Base-by-base conservation (phyloP, 1,139 yeast species). In the Yamadazyma spencermartinsiae region DNA sequence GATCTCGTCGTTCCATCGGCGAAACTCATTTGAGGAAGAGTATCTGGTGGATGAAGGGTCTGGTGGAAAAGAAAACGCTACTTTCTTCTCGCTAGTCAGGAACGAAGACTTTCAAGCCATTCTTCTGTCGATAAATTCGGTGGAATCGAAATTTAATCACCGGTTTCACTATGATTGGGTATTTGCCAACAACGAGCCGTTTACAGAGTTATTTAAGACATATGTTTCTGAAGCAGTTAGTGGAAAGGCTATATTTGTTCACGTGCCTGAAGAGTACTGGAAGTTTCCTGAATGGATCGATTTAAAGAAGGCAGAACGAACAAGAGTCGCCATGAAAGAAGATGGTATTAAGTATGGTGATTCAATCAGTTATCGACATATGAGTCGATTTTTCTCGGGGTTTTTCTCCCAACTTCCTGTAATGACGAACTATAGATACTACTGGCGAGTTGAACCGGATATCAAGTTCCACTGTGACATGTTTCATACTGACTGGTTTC, bases 381-480 rank as follows among this genome's bases (percentile, higher is more conserved):
- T 76, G 82, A 76, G 82, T 52, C 65, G 90, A 18, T 83, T 80
- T 63, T 79, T 85, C 54, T 76, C 89, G 0, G 95, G 96, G 1
- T 71, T 74, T 45, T 88, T 89, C 56, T 86, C 78, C 64, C 75
- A 79, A 46, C 92, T 87, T 56, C 83, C 83, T 3, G 56, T 84
- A 44, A 79, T 89, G 40, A 67, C 58, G 40, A 68, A 78, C 40
- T 75, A 79, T 45, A 86, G 86, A 45, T 89, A 95, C 90, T 88
- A 87, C 63, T 88, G 96, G 96, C 72, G 96, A 38, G 87, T 89
- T 10, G 97, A 89, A 60, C 96, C 96, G 2, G 84, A 84, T 46
- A 90, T 89, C 31, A 81, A 85, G 44, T 88, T 86, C 57, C 86
- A 71, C 54, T 89, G 97, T 61, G 96, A 89, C 58, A 63, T 87